Evolutionary conservation across 805 yeast genomes (phyloP), one percentile per base, ranked within the genome.

Genomic region (Ogataea paradorogensis): DNA sequence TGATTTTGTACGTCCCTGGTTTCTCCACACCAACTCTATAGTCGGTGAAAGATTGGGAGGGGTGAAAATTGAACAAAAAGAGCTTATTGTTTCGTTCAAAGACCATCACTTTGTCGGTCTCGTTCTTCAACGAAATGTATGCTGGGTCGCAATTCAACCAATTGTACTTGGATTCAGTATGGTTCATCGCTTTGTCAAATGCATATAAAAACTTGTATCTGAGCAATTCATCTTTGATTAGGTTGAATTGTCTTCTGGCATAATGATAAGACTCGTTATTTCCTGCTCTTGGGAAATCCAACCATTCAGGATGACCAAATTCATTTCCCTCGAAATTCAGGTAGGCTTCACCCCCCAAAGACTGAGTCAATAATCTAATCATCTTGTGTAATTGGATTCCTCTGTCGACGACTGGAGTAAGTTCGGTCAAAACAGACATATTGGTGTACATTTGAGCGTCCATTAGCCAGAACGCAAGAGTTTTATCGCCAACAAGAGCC

Each of bases 271-370:
- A 82, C 60, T 88, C 89, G 20, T 74, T 74, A 63, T 91, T 93
- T 25, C 96, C 96, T 21, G 50, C 82, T 55, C 96, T 80, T 10
- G 99, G 98, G 73, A 91, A 93, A 63, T 91, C 99, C 37, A 93
- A 75, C 99, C 99, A 91, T 61, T 91, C 99, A 3, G 98, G 99
- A 56, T 91, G 99, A 13, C 99, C 99, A 67, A 93, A 91, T 65
- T 91, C 99, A 57, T 91, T 91, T 42, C 99, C 98, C 70, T 91
- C 97, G 61, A 91, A 91, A 61, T 90, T 91, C 58, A 91, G 74
- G 58, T 91, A 91, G 0, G 95, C 96, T 64, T 91, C 98, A 41
- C 99, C 99, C 33, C 98, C 98, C n/a, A 91, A 70, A 1, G 90
- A 70, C 53, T 87, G 90, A 1, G 98, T 91, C 15, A 90, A 53